These are phyloP conservation scores for Lachnellula willkommii DNA, from an alignment of 2,329 filamentous ascomycete species.

Conservation along the genomic window DNA sequence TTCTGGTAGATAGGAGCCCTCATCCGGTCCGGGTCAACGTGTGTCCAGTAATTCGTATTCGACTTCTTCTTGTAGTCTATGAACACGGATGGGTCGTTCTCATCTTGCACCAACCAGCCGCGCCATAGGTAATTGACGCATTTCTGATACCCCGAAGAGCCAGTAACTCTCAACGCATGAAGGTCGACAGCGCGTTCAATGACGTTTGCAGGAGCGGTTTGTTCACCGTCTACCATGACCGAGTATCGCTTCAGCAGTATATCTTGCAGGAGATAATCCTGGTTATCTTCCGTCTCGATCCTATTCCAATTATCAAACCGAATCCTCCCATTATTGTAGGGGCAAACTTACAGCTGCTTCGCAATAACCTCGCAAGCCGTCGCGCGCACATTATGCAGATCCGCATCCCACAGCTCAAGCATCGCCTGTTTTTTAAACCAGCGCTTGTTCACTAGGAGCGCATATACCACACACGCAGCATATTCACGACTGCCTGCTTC, in stretches of 20 bases:
- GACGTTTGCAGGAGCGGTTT: conserved; percentile 75
- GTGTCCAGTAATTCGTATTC: conserved; percentile 69
- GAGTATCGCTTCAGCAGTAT: conserved; percentile 86
- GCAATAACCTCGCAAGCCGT: conserved; percentile 86
- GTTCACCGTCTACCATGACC: conserved; percentile 64
- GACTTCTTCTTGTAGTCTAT: conserved; percentile 80
- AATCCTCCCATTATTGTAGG: not conserved
- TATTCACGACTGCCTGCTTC: conserved; percentile 74
- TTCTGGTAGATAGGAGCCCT: conserved; percentile 91
- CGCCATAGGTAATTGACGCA: conserved; percentile 90
- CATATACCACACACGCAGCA: conserved; percentile 62
- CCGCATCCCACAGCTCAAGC: conserved; percentile 86
- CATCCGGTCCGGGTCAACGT: conserved; percentile 94
- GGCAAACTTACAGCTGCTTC: conserved; percentile 56
- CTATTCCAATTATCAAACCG: conserved; percentile 34
- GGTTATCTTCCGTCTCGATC: conserved; percentile 81
- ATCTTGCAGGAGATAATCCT: conserved; percentile 70
- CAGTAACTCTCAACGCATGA: conserved; percentile 83
- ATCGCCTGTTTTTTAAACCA: conserved; percentile 76
- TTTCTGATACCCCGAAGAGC: conserved; percentile 85
- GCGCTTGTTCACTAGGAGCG: conserved; percentile 39
- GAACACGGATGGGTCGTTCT: conserved; percentile 83
- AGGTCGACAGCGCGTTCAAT: conserved; percentile 92
- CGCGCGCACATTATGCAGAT: conserved; percentile 73
- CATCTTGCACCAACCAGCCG: conserved; percentile 95